Conservation (phyloP, 2,329 filamentous ascomycete species). For the Fusarium nanum region DNA sequence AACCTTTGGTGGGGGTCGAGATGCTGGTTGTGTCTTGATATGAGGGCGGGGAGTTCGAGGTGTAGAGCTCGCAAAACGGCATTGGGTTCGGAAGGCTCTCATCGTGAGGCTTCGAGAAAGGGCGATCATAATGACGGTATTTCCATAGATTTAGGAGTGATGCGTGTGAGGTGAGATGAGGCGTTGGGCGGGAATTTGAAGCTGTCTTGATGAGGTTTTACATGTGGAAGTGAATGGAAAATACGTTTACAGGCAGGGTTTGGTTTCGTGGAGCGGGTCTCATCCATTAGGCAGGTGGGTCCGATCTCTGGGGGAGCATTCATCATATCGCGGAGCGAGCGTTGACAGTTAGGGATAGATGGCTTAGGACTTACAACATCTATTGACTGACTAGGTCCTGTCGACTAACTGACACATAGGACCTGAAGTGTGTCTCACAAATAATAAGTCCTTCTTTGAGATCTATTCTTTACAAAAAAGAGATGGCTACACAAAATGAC, state of each 20-base stretch:
- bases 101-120: conserved; percentile 44
- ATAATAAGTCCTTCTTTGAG: background rate
- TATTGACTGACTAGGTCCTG: background rate
- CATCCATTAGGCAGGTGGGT: conserved; percentile 31
- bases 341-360: conserved; percentile 5
- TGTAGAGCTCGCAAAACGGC: conserved; percentile 49
- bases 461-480: background rate
- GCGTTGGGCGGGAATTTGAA: background rate
- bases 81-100: conserved; percentile 36
- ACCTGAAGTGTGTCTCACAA: too few relatives aligned
- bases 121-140: conserved; percentile 48
- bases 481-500: conserved; percentile 69
- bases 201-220: conserved; percentile 13
- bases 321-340: conserved; percentile 24
- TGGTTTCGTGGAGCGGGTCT: conserved; percentile 41
- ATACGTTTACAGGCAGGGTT: conserved; percentile 20
- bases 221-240: conserved; percentile 23
- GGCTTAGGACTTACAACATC: conserved; percentile 38
- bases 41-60: conserved; percentile 41
- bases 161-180: background rate
- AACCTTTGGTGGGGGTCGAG: conserved; percentile 42
- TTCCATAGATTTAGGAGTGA: conserved; percentile 15
- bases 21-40: conserved; percentile 28
- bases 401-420: background rate
- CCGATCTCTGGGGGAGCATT: conserved; percentile 15